phyloP scores from a whole-genome alignment of 2,329 filamentous ascomycete species.

The Fusarium sublunatum region DNA sequence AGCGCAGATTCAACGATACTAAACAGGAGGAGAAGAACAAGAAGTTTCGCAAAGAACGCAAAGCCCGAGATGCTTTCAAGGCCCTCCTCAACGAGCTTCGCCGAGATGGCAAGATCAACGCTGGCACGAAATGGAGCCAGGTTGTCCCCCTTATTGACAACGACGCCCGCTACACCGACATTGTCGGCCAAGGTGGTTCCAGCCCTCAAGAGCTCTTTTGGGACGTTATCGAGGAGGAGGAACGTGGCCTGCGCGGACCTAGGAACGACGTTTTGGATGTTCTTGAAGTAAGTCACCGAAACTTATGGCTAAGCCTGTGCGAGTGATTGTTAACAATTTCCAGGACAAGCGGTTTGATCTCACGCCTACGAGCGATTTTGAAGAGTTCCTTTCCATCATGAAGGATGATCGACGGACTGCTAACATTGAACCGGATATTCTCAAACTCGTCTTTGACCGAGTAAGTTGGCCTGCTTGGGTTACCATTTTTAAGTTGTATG shows the following conservation, averaged over 20 bases:
- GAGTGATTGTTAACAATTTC: constrained; percentile 22
- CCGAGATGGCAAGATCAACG: constrained; percentile 83
- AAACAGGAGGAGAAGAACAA: constrained; percentile 87
- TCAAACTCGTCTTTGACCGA: constrained; percentile 86
- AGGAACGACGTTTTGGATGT: constrained; percentile 89
- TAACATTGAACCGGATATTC: constrained; percentile 82
- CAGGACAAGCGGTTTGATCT: constrained; percentile 94
- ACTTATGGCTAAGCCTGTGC: not conserved
- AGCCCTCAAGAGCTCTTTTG: constrained; percentile 93
- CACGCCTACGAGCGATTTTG: constrained; percentile 84
- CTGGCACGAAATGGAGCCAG: constrained; percentile 89
- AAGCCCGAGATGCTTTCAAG: constrained; percentile 84
- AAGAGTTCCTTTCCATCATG: constrained; percentile 87
- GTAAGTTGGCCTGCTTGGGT: constrained; percentile 56
- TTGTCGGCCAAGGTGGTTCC: constrained; percentile 86
- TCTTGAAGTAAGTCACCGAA: constrained; percentile 75
- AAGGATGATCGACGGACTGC: constrained; percentile 88
- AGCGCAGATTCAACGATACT: constrained; percentile 90
- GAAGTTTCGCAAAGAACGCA: constrained; percentile 84
- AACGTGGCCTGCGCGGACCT: constrained; percentile 82
- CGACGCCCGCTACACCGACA: constrained; percentile 84
- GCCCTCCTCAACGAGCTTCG: constrained; percentile 80
- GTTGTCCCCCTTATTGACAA: constrained; percentile 79
- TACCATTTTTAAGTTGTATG: not conserved
- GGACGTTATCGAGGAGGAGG: constrained; percentile 94